Evolutionary conservation across 495 filamentous ascomycete species (phyloP).

Genomic region (Aspergillus baeticus): DNA sequence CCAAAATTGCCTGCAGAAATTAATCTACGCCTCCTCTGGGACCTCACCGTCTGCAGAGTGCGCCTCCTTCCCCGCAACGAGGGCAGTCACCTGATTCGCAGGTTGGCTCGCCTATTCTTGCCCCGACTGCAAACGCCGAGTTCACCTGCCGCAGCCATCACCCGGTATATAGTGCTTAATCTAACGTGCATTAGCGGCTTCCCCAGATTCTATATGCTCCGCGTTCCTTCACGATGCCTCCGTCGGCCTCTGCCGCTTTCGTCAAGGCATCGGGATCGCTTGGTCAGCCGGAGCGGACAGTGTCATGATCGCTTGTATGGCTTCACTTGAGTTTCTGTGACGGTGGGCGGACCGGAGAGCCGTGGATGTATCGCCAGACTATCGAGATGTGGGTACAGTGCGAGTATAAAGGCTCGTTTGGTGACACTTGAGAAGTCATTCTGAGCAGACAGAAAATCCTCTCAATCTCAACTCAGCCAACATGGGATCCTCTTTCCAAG

Average conservation of each 20-base stretch:
- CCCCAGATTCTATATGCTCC: background rate
- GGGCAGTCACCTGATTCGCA: background rate
- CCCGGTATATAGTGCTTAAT: constrained; percentile 5
- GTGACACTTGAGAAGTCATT: background rate
- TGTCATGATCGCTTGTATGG: background rate
- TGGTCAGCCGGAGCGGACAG: background rate
- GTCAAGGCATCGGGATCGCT: constrained; percentile 14
- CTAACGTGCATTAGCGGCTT: constrained; percentile 1
- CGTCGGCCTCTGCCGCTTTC: constrained; percentile 11
- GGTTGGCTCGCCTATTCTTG: background rate
- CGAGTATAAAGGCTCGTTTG: constrained; percentile 5
- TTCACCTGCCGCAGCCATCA: background rate
- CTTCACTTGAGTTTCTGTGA: background rate
- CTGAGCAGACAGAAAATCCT: background rate
- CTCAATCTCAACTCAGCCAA: background rate
- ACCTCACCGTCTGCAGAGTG: background rate
- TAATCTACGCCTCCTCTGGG: background rate
- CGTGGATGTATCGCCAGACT: constrained; percentile 2
- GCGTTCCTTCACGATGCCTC: background rate
- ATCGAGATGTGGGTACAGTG: background rate
- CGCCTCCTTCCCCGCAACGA: background rate
- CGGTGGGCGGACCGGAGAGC: constrained; percentile 16
- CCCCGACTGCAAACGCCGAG: background rate
- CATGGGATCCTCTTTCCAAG: constrained; percentile 16
- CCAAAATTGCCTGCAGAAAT: constrained; percentile 3